Evolutionary conservation across 2,329 filamentous ascomycete species (phyloP).

Genomic region (Aphanocladium album): DNA sequence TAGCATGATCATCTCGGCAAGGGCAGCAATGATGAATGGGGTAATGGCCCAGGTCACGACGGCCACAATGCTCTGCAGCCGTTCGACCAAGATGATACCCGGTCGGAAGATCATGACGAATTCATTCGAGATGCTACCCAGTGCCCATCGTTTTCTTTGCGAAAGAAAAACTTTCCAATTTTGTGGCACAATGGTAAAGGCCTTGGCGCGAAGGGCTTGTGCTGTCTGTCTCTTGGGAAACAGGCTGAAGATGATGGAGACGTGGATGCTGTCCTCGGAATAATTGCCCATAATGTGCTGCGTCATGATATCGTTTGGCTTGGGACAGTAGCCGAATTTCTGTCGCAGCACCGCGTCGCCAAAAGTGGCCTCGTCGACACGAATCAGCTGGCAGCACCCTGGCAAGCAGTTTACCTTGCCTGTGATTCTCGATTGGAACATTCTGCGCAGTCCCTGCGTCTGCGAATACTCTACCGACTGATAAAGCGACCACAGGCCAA

Average conservation of each 20-base stretch:
- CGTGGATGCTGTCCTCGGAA: conserved; percentile 46
- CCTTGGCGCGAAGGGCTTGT: conserved; percentile 42
- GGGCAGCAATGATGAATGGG: conserved; percentile 38
- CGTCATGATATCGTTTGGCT: conserved; percentile 43
- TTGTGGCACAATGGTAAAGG: conserved; percentile 42
- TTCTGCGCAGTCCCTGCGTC: conserved; percentile 41
- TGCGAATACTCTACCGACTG: conserved; percentile 45
- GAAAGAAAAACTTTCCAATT: conserved; percentile 42
- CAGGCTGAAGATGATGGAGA: conserved; percentile 42
- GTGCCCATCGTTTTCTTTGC: conserved; percentile 44
- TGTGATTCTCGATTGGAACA: conserved; percentile 45
- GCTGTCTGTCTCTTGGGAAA: conserved; percentile 39
- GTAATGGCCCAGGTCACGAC: conserved; percentile 42
- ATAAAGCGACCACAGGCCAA: conserved; percentile 41
- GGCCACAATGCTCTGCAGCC: conserved; percentile 40
- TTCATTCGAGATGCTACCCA: conserved; percentile 45
- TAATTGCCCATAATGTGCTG: conserved; percentile 45
- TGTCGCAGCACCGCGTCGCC: conserved; percentile 41
- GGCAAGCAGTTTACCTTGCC: conserved; percentile 46
- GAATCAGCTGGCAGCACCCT: conserved; percentile 46
- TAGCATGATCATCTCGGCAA: conserved; percentile 32
- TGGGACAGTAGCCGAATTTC: conserved; percentile 44
- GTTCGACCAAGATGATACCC: conserved; percentile 37
- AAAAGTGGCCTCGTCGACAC: conserved; percentile 44
- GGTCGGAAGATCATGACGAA: conserved; percentile 43